Evolutionary conservation across 495 filamentous ascomycete genomes (phyloP).

Genomic region (Xylaria palmicola): DNA sequence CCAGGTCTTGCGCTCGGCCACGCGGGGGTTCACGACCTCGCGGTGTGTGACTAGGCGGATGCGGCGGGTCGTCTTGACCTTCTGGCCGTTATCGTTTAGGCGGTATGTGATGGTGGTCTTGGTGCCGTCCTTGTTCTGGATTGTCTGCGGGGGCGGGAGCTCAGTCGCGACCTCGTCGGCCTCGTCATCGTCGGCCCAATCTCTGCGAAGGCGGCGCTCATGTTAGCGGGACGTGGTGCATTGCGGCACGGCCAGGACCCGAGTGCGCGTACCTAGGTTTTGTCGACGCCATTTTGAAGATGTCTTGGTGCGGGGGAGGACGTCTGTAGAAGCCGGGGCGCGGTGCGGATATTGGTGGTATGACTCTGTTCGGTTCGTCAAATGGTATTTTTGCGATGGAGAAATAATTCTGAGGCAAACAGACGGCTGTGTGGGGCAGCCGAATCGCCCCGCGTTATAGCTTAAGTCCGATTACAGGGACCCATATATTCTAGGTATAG

Average conservation of each 20-base stretch:
- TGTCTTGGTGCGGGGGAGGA: background rate
- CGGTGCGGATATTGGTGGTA: background rate
- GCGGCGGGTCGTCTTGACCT: constrained; percentile 91
- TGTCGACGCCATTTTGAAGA: constrained; percentile 14
- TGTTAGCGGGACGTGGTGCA: background rate
- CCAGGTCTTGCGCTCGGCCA: constrained; percentile 91
- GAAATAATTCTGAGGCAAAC: constrained; percentile 17
- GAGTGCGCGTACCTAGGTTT: constrained; percentile 12
- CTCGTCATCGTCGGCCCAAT: constrained; percentile 97
- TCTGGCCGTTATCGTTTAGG: constrained; percentile 89
- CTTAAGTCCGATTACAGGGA: constrained; percentile 6
- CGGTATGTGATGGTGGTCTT: constrained; percentile 91
- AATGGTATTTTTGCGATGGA: constrained; percentile 16
- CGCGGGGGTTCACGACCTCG: constrained; percentile 92
- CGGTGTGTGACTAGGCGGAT: constrained; percentile 86
- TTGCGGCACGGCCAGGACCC: background rate
- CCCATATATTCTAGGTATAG: background rate
- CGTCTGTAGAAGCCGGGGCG: background rate
- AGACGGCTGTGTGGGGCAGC: constrained; percentile 12
- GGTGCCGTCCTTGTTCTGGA: constrained; percentile 94
- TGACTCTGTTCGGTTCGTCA: background rate
- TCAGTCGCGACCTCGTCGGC: constrained; percentile 79
- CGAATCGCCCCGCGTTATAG: constrained; percentile 9
- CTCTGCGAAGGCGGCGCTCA: constrained; percentile 28
- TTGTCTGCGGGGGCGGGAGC: constrained; percentile 81